These are phyloP conservation scores for Magnusiomyces sp. DNA, from an alignment of 1,139 yeast genomes.

Conservation along the genomic window DNA sequence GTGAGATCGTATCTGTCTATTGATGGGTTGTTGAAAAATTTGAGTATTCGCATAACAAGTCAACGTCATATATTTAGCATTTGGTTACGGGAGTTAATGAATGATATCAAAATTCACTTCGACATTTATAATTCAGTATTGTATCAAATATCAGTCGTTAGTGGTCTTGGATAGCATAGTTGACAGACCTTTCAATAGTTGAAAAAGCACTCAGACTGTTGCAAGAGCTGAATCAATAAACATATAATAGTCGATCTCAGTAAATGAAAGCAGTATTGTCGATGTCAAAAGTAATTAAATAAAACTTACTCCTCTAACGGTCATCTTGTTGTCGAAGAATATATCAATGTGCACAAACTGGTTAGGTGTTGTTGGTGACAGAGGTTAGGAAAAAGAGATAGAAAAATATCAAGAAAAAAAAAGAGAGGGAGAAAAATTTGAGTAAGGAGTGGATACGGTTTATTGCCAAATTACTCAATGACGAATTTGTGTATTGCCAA, in stretches of 20 bases:
- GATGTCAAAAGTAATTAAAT: background rate
- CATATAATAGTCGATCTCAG: background rate
- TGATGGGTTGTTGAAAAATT: background rate
- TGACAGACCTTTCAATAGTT: background rate
- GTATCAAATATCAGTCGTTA: too few species aligned
- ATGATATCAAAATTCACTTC: too few species aligned
- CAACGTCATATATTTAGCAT: background rate
- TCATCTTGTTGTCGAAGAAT: constrained; percentile 22
- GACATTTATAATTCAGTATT: too few species aligned
- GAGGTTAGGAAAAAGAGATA: constrained; percentile 4
- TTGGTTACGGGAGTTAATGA: too few species aligned
- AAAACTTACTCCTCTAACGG: constrained; percentile 33
- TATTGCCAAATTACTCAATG: background rate
- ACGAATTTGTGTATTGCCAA: background rate
- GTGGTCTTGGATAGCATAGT: background rate
- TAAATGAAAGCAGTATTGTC: constrained; percentile 1
- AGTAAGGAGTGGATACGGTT: background rate
- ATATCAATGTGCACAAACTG: constrained; percentile 15
- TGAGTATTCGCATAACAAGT: background rate
- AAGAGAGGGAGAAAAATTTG: constrained; percentile 4
- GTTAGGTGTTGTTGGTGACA: constrained; percentile 14
- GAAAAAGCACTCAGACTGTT: background rate
- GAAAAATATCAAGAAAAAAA: constrained; percentile 2
- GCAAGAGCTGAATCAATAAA: background rate
- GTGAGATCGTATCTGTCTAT: background rate